Percentiles rank a stretch among this genome's conserved stretches.
Conservation (phyloP, 164 flowering plant species). For the Magnolia officinalis region DNA sequence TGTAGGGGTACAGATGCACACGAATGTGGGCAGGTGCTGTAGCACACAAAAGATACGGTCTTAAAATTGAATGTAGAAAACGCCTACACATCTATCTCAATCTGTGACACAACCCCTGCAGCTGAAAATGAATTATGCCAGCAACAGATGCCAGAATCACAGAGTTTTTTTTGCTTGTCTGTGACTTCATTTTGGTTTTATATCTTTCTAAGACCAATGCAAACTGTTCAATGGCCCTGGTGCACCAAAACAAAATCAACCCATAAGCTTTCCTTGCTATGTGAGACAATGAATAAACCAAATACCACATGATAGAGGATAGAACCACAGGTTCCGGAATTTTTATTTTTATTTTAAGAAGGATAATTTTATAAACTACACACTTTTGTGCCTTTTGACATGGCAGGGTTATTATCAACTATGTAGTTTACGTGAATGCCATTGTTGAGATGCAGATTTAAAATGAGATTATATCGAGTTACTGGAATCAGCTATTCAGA, state of each 20-base stretch:
- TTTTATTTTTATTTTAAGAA: neutral
- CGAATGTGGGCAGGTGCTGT: too few species aligned
- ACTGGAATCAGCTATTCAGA: neutral
- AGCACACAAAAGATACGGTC: neutral
- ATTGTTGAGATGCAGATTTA: neutral
- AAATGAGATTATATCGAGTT: neutral
- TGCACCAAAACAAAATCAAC: too few species aligned
- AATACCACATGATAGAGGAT: too few species aligned
- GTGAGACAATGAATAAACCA: too few species aligned
- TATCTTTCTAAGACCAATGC: too few species aligned
- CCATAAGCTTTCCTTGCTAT: too few species aligned
- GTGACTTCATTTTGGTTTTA: too few species aligned
- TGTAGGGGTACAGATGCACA: too few species aligned
- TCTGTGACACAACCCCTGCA: slow-evolving; percentile 53
- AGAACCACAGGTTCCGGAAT: too few species aligned
- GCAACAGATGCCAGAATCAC: too few species aligned
- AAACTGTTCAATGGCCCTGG: too few species aligned
- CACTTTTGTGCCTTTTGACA: neutral
- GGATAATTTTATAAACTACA: neutral
- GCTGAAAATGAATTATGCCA: slow-evolving; percentile 47
- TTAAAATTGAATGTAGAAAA: neutral
- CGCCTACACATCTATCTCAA: slow-evolving; percentile 60
- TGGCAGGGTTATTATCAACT: neutral
- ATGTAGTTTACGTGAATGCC: neutral
- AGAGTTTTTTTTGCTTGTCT: too few species aligned